phyloP scores from a whole-genome alignment of 345 rosid species.

The Arabidopsis thaliana region DNA sequence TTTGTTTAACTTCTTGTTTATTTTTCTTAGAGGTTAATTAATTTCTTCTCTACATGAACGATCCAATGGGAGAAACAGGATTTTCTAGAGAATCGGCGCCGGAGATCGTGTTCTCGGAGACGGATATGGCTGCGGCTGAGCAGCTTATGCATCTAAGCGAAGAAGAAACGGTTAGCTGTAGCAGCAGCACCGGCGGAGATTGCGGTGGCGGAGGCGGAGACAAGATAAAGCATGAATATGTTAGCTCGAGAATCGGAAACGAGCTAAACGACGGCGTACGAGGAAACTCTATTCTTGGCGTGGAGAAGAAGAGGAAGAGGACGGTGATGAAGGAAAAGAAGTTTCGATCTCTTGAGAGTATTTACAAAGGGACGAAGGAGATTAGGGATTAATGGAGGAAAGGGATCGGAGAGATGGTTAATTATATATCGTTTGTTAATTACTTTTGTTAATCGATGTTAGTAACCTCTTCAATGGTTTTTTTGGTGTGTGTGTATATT shows the following conservation, averaged over 20 bases:
- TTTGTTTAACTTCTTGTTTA: constrained; percentile 5
- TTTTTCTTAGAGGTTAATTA: constrained; percentile 2
- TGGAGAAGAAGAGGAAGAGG: constrained; percentile 27
- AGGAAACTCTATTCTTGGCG: constrained; percentile 1
- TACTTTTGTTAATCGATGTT: constrained; percentile 20
- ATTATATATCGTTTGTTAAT: constrained; percentile 13
- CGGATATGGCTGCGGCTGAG: constrained; percentile 48
- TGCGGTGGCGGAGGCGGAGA: constrained; percentile 5
- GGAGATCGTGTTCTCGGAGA: constrained; percentile 36
- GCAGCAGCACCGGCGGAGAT: constrained; percentile 40
- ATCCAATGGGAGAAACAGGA: constrained; percentile 36
- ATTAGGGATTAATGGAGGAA: constrained; percentile 22
- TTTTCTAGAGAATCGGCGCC: constrained; percentile 28
- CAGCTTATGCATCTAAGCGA: constrained; percentile 48
- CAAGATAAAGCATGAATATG: constrained; percentile 37
- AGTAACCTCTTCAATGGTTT: constrained; percentile 6
- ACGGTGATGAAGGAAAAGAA: constrained; percentile 39
- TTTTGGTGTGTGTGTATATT: constrained; percentile 2
- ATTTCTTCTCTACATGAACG: constrained; percentile 15
- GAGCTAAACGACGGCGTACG: constrained; percentile 37
- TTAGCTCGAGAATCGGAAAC: constrained; percentile 31
- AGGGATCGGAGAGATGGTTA: neutral
- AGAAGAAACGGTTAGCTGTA: constrained; percentile 45
- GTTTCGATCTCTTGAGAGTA: constrained; percentile 47
- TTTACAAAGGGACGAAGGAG: constrained; percentile 41